These are phyloP conservation scores for Penicillium sp. DNA, from an alignment of 2,329 filamentous ascomycete species.

Conservation along the genomic window DNA sequence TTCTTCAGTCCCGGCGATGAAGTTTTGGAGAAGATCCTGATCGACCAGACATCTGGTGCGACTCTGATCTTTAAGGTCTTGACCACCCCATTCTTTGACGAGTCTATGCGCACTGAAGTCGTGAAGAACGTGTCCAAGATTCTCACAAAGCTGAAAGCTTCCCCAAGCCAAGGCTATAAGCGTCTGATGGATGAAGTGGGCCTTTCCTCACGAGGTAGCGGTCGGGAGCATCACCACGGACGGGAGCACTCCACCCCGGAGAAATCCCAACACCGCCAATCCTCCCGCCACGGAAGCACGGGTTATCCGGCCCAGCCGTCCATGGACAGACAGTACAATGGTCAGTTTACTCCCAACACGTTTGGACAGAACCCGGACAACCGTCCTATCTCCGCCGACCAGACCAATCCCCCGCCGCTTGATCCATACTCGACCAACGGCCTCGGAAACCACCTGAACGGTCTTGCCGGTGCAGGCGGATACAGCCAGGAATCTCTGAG, in stretches of 20 bases:
- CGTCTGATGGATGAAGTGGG: slow-evolving; percentile 98
- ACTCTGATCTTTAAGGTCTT: slow-evolving; percentile 98
- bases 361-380: slow-evolving; percentile 38
- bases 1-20: slow-evolving; percentile 90
- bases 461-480: slow-evolving; percentile 28
- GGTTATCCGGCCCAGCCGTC: slow-evolving; percentile 37
- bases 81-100: slow-evolving; percentile 95
- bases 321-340: slow-evolving; percentile 44
- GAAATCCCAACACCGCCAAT: slow-evolving; percentile 44
- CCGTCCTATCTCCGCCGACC: slow-evolving; percentile 39
- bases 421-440: slow-evolving; percentile 39
- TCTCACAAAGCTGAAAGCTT: slow-evolving; percentile 83
- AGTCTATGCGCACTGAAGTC: slow-evolving; percentile 80
- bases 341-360: slow-evolving; percentile 38
- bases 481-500: slow-evolving; percentile 43
- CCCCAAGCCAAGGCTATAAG: slow-evolving; percentile 95
- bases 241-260: slow-evolving; percentile 41
- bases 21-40: slow-evolving; percentile 82
- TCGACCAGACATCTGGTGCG: slow-evolving; percentile 85
- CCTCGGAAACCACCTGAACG: slow-evolving; percentile 28
- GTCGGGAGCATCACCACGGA: slow-evolving; percentile 40
- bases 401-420: slow-evolving; percentile 33
- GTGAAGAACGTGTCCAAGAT: slow-evolving; percentile 90
- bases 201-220: slow-evolving; percentile 57
- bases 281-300: slow-evolving; percentile 40